Conservation (phyloP, 345 rosid genomes). For the Eucalyptus polybractea region DNA sequence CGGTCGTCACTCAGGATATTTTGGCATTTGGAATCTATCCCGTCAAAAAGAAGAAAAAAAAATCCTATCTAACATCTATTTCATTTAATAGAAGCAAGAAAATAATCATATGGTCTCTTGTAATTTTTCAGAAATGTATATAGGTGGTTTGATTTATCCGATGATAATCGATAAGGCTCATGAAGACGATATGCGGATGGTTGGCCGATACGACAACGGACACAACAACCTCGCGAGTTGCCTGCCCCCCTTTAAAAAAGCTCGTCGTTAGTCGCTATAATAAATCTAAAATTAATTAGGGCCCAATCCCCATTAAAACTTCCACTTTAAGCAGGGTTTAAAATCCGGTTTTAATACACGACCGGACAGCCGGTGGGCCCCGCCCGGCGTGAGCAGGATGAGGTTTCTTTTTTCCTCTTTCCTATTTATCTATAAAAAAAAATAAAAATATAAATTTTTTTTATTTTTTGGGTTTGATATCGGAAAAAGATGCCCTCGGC, state of each 20-base stretch:
- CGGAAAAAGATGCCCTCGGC: background rate
- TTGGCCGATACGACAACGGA: background rate
- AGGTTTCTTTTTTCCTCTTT: background rate
- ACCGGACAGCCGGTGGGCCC: background rate
- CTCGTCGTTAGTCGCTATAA: background rate
- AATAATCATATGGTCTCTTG: background rate
- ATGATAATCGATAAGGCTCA: background rate
- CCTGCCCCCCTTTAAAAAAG: background rate
- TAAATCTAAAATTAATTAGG: background rate
- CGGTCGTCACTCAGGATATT: accelerated
- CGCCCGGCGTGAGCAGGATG: background rate
- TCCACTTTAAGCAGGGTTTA: background rate
- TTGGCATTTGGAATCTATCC: background rate
- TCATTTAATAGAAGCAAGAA: background rate
- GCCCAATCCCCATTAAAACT: background rate
- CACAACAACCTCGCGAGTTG: background rate
- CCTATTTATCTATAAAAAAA: background rate
- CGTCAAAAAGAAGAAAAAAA: accelerated
- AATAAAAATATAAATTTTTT: background rate
- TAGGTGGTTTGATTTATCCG: background rate
- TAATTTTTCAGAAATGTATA: background rate
- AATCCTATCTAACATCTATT: background rate
- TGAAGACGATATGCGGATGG: background rate
- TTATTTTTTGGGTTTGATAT: background rate
- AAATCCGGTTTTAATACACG: background rate